phyloP scores from a whole-genome alignment of 2,329 filamentous ascomycete species.

The Lasiodiplodia gonubiensis region DNA sequence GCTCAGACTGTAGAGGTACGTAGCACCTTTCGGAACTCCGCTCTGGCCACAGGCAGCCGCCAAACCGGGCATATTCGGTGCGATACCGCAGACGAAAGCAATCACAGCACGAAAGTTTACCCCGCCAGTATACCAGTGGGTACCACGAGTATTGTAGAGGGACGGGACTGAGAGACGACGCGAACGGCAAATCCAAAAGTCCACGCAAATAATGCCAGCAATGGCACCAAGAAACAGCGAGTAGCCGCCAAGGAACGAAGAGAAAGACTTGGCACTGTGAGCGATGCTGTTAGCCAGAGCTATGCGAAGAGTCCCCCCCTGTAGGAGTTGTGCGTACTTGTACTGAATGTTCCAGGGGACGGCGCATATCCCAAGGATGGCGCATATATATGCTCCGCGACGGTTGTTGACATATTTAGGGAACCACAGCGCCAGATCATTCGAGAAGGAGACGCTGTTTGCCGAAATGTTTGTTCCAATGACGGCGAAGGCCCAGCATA shows the following conservation, averaged over 20 bases:
- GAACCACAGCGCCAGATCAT: slow-evolving; percentile 29
- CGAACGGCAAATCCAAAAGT: slow-evolving; percentile 36
- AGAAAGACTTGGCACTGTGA: slow-evolving; percentile 37
- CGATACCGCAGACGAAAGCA: slow-evolving; percentile 36
- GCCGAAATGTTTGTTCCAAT: slow-evolving; percentile 32
- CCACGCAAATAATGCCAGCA: slow-evolving; percentile 36
- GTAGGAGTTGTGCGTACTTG: slow-evolving; percentile 11
- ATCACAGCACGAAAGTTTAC: slow-evolving; percentile 38
- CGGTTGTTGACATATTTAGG: slow-evolving; percentile 31
- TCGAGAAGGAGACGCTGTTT: slow-evolving; percentile 27
- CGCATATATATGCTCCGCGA: slow-evolving; percentile 44
- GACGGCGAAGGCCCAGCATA: slow-evolving; percentile 29
- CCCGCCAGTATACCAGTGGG: slow-evolving; percentile 37
- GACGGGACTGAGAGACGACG: slow-evolving; percentile 36
- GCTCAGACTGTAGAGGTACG: slow-evolving; percentile 29
- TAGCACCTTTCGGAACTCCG: slow-evolving; percentile 25
- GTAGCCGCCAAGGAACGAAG: slow-evolving; percentile 42
- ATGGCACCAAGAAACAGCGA: slow-evolving; percentile 39
- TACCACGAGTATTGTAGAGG: slow-evolving; percentile 38
- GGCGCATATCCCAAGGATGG: slow-evolving; percentile 42
- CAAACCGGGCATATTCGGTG: slow-evolving; percentile 35
- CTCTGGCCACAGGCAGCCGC: slow-evolving; percentile 28
- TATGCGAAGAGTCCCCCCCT: slow-evolving; percentile 44
- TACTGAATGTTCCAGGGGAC: slow-evolving; percentile 26
- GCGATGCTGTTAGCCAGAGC: slow-evolving; percentile 27